phyloP scores from a whole-genome alignment of 2,329 filamentous ascomycete species.

The Pestalotiopsis sp. region DNA sequence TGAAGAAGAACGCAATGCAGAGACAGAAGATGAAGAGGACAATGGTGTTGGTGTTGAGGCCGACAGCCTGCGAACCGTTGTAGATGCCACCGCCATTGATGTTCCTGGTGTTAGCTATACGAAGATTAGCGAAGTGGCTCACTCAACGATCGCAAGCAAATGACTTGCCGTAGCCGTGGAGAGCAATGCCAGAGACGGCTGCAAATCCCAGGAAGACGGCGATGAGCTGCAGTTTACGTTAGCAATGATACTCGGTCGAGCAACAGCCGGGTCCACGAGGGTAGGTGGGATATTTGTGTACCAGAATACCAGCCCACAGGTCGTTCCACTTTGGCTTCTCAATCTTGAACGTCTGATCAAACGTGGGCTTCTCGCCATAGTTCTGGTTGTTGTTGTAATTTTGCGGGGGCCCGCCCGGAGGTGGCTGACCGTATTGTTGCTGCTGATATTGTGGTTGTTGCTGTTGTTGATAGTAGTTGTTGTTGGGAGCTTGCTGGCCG shows the following conservation, averaged over 20 bases:
- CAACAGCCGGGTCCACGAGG: not conserved
- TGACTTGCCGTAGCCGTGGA: constrained; percentile 70
- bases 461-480: constrained; percentile 5
- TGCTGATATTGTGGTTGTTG: constrained; percentile 15
- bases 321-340: constrained; percentile 89
- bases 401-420: constrained; percentile 25
- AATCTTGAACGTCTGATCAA: constrained; percentile 82
- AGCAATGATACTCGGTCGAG: not conserved
- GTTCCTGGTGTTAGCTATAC: constrained; percentile 50
- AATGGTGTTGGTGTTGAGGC: constrained; percentile 80
- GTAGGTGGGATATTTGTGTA: constrained; percentile 36
- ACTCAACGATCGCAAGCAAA: not conserved
- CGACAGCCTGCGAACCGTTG: constrained; percentile 63
- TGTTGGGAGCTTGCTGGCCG: not conserved
- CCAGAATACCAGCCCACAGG: constrained; percentile 82
- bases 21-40: constrained; percentile 83
- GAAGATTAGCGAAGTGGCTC: not conserved
- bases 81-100: constrained; percentile 77
- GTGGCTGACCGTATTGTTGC: constrained; percentile 17
- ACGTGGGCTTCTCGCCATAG: constrained; percentile 54
- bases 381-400: not conserved
- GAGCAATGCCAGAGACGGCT: constrained; percentile 73
- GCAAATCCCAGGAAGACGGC: constrained; percentile 72
- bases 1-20: constrained; percentile 72
- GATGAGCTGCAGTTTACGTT: constrained; percentile 57